Base-by-base conservation (phyloP, 2,329 filamentous ascomycete genomes). In the Alternaria sp. region DNA sequence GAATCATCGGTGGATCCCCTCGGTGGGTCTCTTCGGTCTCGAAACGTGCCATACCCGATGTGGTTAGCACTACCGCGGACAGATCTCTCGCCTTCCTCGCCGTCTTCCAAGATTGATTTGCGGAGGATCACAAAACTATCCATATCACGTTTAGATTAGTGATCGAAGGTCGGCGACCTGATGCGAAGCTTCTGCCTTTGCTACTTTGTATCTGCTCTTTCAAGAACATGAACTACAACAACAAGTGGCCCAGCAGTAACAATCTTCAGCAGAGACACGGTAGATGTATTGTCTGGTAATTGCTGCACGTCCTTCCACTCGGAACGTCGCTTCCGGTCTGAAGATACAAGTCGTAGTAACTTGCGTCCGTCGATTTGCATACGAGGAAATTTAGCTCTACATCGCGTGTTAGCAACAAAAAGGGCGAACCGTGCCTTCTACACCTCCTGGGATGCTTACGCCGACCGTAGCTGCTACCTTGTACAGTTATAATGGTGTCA, bases 231-330 rank as follows among this genome's bases (percentile, higher is more conserved):
- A 30, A 46, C 14, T 36, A 34, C 45, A 14, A 36, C 36, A n/a
- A 18, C 5, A 22, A 25, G 22, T 14, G 11, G 6, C 50, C 12
- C 10, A 25, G 9, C n/a, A 18, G 14, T 34, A 20, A 22, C 27
- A 22, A 14, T 27, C 25, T 43, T 45, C 59, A 71, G 52, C 84
- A 85, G 38, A 86, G 66, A 64, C 83, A 85, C 32, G 84, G 85
- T 67, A 86, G 70, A 74, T 86, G 85, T 57, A 86, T 76, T 28
- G 83, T 85, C 78, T 86, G 84, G 60, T 83, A 85, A 69, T 86
- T 86, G 65, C 82, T 86, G 66, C 85, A 86, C 5, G 78, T 82
- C 72, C 77, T 78, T 2, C 83, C 84, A 53, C 78, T 81, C 2
- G 85, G 84, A 36, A 76, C 77, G 40, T 84, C 82, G 50, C 80